phyloP scores from a whole-genome alignment of 495 filamentous ascomycete species.

The Penicillium pulvis region DNA sequence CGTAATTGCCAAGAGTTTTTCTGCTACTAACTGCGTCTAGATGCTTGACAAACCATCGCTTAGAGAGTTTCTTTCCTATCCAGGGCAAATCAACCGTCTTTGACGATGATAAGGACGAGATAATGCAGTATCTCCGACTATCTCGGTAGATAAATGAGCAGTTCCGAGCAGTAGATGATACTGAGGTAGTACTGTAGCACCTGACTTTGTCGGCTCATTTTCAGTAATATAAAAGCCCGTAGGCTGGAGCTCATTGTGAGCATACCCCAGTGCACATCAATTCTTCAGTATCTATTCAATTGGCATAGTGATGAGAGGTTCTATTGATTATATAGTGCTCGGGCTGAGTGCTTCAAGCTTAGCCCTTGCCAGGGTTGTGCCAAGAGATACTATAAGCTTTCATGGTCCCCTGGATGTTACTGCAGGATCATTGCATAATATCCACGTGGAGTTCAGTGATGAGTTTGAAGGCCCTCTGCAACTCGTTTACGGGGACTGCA shows the following conservation, averaged over 20 bases:
- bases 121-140: neutral
- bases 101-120: neutral
- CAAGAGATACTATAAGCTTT: slow-evolving; percentile 19
- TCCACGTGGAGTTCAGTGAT: slow-evolving; percentile 33
- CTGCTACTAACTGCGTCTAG: neutral
- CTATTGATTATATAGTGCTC: slow-evolving; percentile 12
- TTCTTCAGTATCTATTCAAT: neutral
- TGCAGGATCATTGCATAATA: slow-evolving; percentile 36
- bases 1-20: neutral
- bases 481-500: slow-evolving; percentile 36
- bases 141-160: neutral
- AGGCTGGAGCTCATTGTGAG: neutral
- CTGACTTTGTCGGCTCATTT: neutral
- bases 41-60: neutral
- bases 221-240: neutral
- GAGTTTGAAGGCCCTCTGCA: slow-evolving; percentile 30
- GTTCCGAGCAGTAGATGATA: neutral
- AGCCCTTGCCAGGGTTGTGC: slow-evolving; percentile 13
- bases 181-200: neutral
- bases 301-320: slow-evolving; percentile 8
- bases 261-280: neutral
- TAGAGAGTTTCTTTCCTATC: neutral
- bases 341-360: slow-evolving; percentile 18
- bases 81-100: neutral
- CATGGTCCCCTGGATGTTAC: slow-evolving; percentile 19